Percentiles rank a stretch among this genome's conserved stretches.
These are phyloP conservation scores for Penicillium expansum DNA, from an alignment of 2,329 filamentous ascomycete species.

Conservation along the genomic window DNA sequence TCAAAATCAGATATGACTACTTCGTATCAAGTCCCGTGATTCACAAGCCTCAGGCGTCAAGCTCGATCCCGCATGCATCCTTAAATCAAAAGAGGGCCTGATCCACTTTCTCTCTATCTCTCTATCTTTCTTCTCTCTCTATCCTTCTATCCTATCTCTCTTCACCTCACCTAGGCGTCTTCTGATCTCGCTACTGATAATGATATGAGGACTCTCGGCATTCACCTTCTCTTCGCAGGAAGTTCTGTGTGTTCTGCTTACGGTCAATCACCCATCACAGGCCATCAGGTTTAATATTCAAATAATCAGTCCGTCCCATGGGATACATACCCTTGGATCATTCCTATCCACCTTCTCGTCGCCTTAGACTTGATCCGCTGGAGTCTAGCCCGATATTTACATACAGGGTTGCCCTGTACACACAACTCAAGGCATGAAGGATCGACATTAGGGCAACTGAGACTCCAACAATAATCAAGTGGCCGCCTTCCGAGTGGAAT, in stretches of 20 bases:
- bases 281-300: not conserved
- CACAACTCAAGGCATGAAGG: constrained; percentile 10
- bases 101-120: not conserved
- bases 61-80: constrained; percentile 1
- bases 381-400: not conserved
- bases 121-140: not conserved
- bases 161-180: not conserved
- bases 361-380: not conserved
- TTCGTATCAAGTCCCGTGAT: constrained; percentile 2
- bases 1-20: too few species aligned
- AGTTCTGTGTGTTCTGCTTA: constrained; percentile 2
- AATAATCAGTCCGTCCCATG: not conserved
- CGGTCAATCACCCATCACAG: not conserved
- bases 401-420: constrained; percentile 5
- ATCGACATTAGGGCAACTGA: not conserved
- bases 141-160: not conserved
- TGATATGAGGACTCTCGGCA: constrained; percentile 1
- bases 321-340: not conserved
- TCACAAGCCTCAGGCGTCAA: not conserved
- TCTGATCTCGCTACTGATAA: not conserved
- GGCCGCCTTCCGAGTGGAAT: not conserved
- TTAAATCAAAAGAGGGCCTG: not conserved
- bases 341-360: not conserved
- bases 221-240: not conserved
- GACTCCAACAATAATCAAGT: constrained; percentile 1